Base-by-base conservation (phyloP, 768 basidiomycete genomes). In the Terana coerulea region DNA sequence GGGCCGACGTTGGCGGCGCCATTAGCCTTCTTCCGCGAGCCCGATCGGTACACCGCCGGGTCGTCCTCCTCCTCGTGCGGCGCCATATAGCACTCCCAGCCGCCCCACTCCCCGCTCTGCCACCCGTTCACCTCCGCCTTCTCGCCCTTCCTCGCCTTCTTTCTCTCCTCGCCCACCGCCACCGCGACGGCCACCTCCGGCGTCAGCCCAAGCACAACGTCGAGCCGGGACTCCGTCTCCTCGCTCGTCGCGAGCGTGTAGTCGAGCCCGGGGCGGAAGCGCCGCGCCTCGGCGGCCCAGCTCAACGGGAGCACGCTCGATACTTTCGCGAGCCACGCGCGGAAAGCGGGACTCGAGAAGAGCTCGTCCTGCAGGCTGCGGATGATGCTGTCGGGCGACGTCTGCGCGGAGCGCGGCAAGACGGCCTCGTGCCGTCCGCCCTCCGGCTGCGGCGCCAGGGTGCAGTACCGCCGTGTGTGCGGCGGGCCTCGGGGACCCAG, bases 31-130 rank as follows among this genome's bases (percentile, higher is more conserved):
- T 60, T 59, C 25, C 47, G 53, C 29, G 64, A 59, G 28, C 68
- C 63, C 15, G 81, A 79, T 25, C 92, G 86, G 66, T 95, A 98
- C 14, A 97, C 87, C 1, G 95, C 92, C 12, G 94, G 94, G 66
- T 98, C 95, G 56, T 95, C 94, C 62, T 92, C 91, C 59, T 91
- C 93, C 55, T 95, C 86, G 57, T 95, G 92, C 35, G 91, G 90
- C 1, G 93, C 89, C 81, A 97, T 88, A 67, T 98, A 98, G 64
- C 93, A 94, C 86, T 98, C 94, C 94, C 95, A 98, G 15, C 91
- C 95, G 41, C 95, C 95, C 81, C 84, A 91, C 56, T 83, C 83
- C 10, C 86, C 86, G 14, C 74, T 74, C 62, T 80, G 75, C 89
- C 89, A 90, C 12, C 81, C 82, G 25, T 63, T 65, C 24, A 63